Base-by-base conservation (phyloP, 1,284 basidiomycete genomes). In the Coriolopsis trogii region DNA sequence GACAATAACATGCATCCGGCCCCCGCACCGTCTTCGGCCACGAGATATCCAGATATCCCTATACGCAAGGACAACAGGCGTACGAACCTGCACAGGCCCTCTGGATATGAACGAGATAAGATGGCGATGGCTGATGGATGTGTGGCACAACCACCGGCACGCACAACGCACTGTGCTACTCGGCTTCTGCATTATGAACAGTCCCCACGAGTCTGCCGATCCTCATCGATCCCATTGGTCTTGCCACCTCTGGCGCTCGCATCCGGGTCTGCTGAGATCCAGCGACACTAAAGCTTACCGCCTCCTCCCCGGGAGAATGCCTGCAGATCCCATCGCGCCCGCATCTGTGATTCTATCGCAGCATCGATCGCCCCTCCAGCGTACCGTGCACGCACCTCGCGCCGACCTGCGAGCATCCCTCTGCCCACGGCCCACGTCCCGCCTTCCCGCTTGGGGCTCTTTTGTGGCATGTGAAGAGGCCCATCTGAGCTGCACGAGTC, bases 261-360 rank as follows among this genome's bases (percentile, higher is more conserved):
- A n/a, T n/a, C n/a, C n/a, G n/a, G 51, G 55, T 52, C 41, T 53
- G 51, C 51, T 53, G 51, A 53, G 55, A 45, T 38, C 20, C 41
- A n/a, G 18, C 30, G 15, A 37, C 16, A 9, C 51, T 51, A 57
- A 57, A 57, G 55, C 55, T 51, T 57, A 48, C 55, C 51, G 51
- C 48, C 25, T 45, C 49, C 41, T 41, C 45, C 41, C 51, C 55
- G 48, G 51, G 33, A 49, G 41, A 51, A 57, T 36, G 12, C 9
- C 41, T 34, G 51, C 55, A 53, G 51, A 57, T 57, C 51, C n/a
- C n/a, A n/a, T n/a, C n/a, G n/a, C n/a, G n/a, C n/a, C n/a, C n/a
- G n/a, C n/a, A n/a, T n/a, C n/a, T n/a, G n/a, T n/a, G n/a, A n/a
- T n/a, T 50, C 48, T 50, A 57, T 57, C 55, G 55, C 53, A 53